These are phyloP conservation scores for Apostasia ramifera DNA, from an alignment of 106 monocot genomes.

Conservation along the genomic window DNA sequence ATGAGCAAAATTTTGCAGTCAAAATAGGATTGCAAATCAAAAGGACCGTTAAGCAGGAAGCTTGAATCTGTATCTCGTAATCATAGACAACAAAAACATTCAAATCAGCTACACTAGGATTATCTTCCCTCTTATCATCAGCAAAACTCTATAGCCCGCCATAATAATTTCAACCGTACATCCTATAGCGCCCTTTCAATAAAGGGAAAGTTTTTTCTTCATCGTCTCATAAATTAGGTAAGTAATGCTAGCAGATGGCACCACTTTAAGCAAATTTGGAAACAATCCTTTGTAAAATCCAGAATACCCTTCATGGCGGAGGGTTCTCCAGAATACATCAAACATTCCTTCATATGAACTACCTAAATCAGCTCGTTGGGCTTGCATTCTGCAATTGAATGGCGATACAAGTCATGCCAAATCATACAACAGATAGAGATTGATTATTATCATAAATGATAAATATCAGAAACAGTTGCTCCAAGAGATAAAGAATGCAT, in stretches of 20 bases:
- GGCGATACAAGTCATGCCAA: neutral
- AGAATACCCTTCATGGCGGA: conserved; percentile 55
- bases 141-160: conserved; percentile 51
- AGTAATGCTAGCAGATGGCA: conserved; percentile 92
- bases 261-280: conserved; percentile 93
- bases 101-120: conserved; percentile 22
- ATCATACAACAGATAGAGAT: neutral
- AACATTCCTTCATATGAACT: conserved; percentile 68
- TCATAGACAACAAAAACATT: neutral
- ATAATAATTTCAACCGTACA: conserved; percentile 12
- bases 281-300: conserved; percentile 95
- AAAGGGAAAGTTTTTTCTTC: conserved; percentile 77
- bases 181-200: conserved; percentile 31
- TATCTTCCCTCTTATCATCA: conserved; percentile 27
- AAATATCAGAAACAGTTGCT: too few species aligned
- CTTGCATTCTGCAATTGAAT: conserved; percentile 72
- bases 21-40: too few species aligned
- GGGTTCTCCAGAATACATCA: conserved; percentile 83
- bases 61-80: too few species aligned
- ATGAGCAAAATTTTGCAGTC: too few species aligned
- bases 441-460: too few species aligned
- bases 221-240: conserved; percentile 84
- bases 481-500: neutral
- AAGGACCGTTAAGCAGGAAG: too few species aligned
- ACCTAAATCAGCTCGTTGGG: conserved; percentile 37